phyloP scores from a whole-genome alignment of 2,329 filamentous ascomycete species.

The Neonectria punicea region DNA sequence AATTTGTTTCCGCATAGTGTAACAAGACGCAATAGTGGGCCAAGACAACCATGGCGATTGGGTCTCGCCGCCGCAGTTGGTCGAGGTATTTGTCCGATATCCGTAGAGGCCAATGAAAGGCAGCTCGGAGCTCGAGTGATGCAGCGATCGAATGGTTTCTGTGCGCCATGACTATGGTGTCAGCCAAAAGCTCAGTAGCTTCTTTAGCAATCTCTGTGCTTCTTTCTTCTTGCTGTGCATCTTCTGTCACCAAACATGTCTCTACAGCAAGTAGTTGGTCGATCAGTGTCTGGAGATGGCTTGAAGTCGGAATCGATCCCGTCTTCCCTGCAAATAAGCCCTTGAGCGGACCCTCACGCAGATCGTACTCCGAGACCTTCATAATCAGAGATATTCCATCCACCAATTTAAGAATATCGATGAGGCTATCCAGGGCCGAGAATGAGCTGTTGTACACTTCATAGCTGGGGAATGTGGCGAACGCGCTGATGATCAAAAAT shows the following conservation, averaged over 20 bases:
- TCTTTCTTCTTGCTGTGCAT: too few relatives aligned
- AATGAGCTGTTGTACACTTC: conserved; percentile 8
- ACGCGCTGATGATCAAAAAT: conserved; percentile 25
- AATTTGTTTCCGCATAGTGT: neutral
- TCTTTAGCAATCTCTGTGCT: neutral
- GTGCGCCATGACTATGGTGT: too few relatives aligned
- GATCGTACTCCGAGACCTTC: neutral
- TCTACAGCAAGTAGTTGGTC: too few relatives aligned
- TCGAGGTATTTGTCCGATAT: conserved; percentile 1
- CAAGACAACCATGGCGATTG: conserved; percentile 6
- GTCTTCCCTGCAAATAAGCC: neutral
- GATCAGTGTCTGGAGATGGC: too few relatives aligned
- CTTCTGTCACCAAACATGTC: too few relatives aligned
- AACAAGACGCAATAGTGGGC: conserved; percentile 19
- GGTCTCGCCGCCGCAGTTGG: neutral
- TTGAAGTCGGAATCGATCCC: too few relatives aligned
- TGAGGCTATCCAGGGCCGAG: conserved; percentile 13
- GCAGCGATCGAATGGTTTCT: neutral
- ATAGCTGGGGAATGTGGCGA: conserved; percentile 19
- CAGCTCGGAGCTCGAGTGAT: conserved; percentile 10
- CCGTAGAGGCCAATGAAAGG: conserved; percentile 19
- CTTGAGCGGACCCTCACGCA: conserved; percentile 14
- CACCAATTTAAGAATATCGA: conserved; percentile 25
- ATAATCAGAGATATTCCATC: conserved; percentile 17
- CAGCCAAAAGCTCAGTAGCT: too few relatives aligned